Evolutionary conservation across 2,329 filamentous ascomycete species (phyloP).

Genomic region (Cryoendolithus antarcticus): DNA sequence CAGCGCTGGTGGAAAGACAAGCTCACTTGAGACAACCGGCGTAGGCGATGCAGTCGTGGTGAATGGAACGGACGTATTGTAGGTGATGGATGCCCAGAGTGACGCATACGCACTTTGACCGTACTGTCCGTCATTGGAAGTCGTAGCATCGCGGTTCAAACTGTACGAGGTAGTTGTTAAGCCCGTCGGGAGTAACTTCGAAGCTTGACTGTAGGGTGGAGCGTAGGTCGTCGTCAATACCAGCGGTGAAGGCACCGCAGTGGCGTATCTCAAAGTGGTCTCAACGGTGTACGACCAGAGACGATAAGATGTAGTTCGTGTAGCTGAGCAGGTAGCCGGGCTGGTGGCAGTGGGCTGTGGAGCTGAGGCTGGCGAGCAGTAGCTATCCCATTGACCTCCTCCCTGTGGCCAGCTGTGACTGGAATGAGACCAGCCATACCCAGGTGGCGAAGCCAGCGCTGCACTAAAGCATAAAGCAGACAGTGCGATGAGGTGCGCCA

Average conservation of each 20-base stretch:
- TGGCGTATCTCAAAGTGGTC: constrained; percentile 13
- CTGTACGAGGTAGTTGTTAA: constrained; percentile 4
- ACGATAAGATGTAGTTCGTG: constrained; percentile 7
- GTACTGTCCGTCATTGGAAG: constrained; percentile 11
- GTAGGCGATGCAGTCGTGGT: constrained; percentile 19
- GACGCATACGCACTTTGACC: constrained; percentile 13
- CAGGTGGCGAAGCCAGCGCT: too few species aligned
- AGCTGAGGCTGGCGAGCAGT: background rate
- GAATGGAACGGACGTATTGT: constrained; percentile 15
- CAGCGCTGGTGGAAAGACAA: constrained; percentile 19
- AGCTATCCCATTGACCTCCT: too few species aligned
- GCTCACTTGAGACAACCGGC: constrained; percentile 19
- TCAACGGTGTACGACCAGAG: constrained; percentile 10
- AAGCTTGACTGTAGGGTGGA: constrained; percentile 9
- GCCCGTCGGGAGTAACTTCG: constrained; percentile 9
- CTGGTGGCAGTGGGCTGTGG: too few species aligned
- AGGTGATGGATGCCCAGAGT: constrained; percentile 10
- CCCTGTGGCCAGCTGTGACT: too few species aligned
- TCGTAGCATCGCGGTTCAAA: constrained; percentile 8
- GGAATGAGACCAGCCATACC: too few species aligned
- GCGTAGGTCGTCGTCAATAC: constrained; percentile 10
- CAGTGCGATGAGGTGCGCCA: too few species aligned
- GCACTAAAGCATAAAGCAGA: too few species aligned
- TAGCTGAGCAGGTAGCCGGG: constrained; percentile 8
- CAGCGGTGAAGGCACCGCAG: constrained; percentile 9